These are phyloP conservation scores for Atalantia buxifolia DNA, from an alignment of 345 rosid species.

Conservation along the genomic window DNA sequence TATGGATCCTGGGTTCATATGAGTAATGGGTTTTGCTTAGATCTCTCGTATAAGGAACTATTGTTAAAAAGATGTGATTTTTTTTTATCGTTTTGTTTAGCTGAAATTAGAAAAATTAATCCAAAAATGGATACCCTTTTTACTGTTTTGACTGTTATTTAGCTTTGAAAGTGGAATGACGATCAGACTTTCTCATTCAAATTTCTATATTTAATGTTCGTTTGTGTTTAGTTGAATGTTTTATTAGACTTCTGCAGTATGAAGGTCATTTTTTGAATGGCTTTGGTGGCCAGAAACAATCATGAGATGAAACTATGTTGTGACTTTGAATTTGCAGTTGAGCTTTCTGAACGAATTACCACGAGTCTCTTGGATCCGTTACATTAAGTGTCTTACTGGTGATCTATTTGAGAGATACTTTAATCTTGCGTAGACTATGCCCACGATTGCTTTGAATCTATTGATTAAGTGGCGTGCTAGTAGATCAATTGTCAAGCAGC, in stretches of 20 bases:
- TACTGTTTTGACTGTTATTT: neutral
- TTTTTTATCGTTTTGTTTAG: neutral
- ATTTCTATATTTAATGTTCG: neutral
- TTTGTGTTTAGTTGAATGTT: neutral
- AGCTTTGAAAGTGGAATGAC: neutral
- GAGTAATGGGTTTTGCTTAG: conserved; percentile 1
- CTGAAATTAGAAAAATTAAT: neutral
- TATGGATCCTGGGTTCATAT: neutral
- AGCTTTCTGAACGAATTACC: neutral
- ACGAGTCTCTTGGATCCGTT: neutral
- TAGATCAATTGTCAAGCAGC: neutral
- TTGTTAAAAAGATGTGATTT: neutral
- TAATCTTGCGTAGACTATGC: neutral
- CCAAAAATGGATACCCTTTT: neutral
- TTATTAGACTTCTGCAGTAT: neutral
- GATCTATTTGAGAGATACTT: conserved; percentile 1
- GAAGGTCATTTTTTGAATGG: neutral
- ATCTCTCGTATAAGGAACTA: neutral
- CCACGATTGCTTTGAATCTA: neutral
- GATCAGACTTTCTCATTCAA: neutral
- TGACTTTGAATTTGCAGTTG: neutral
- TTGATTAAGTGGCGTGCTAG: neutral
- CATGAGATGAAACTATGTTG: neutral
- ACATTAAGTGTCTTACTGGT: neutral
- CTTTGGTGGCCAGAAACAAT: neutral